Conservation (phyloP, 129 eudicot genomes). For the Cynara cardunculus region DNA sequence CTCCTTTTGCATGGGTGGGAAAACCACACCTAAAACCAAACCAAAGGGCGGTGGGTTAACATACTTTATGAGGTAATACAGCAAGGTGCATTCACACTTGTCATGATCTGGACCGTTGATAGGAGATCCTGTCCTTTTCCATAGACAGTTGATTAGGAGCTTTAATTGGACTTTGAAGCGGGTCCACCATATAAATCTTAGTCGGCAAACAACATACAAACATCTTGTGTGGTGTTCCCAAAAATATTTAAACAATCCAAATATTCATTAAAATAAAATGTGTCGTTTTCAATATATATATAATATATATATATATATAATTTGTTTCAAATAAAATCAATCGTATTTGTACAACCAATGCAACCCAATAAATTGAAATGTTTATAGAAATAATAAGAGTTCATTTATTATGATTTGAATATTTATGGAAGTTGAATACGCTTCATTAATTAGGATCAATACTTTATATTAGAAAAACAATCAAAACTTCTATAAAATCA, state of each 20-base stretch:
- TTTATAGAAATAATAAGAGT: too few species aligned
- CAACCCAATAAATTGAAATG: too few species aligned
- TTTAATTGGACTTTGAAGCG: not conserved
- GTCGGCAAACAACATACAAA: not conserved
- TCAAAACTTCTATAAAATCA: too few species aligned
- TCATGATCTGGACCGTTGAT: slow-evolving; percentile 8
- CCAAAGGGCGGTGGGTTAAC: slow-evolving; percentile 2
- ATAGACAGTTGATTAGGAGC: not conserved
- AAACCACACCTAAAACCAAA: not conserved
- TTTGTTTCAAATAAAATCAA: too few species aligned
- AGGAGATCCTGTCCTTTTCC: not conserved
- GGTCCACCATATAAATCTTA: not conserved
- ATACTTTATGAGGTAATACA: not conserved
- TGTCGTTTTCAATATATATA: not conserved
- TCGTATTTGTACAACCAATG: too few species aligned
- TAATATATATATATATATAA: too few species aligned
- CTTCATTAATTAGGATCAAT: too few species aligned
- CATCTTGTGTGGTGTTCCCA: not conserved
- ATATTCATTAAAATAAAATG: not conserved
- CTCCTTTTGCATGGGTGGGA: not conserved
- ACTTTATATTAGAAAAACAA: too few species aligned
- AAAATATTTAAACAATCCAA: not conserved
- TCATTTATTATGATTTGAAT: too few species aligned
- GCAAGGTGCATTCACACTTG: not conserved
- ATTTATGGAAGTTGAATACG: too few species aligned